Evolutionary conservation across 805 yeast genomes (phyloP).

Genomic region (Teunomyces stri): DNA sequence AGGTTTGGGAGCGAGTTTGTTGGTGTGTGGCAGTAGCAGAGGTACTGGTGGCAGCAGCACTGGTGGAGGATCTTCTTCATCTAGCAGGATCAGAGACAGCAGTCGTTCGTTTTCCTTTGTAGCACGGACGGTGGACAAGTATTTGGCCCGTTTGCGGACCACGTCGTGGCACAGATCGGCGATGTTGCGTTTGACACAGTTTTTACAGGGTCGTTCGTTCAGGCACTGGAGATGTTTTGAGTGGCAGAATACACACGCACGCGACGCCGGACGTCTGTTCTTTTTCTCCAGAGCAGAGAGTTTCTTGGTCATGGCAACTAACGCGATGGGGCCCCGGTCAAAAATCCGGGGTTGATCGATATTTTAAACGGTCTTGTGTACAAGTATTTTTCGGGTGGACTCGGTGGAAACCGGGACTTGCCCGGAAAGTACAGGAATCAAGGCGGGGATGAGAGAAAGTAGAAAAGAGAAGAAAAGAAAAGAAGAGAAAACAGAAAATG

Average conservation of each 20-base stretch:
- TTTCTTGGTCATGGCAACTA: slow-evolving; percentile 54
- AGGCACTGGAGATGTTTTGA: slow-evolving; percentile 74
- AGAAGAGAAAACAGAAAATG: too few relatives aligned
- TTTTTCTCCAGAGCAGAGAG: slow-evolving; percentile 53
- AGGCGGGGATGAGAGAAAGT: not conserved
- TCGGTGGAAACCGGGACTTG: not conserved
- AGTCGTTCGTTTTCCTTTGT: too few relatives aligned
- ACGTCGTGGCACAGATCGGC: slow-evolving; percentile 57
- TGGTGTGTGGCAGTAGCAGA: slow-evolving; percentile 1
- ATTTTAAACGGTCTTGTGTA: slow-evolving; percentile 1
- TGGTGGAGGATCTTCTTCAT: not conserved
- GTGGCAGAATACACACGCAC: slow-evolving; percentile 75
- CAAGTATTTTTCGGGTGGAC: slow-evolving; percentile 3
- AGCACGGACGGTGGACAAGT: slow-evolving; percentile 16
- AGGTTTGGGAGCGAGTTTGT: not conserved
- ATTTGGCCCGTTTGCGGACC: slow-evolving; percentile 50
- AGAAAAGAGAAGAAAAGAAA: too few relatives aligned
- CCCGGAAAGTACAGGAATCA: slow-evolving; percentile 4
- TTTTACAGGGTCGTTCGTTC: slow-evolving; percentile 64
- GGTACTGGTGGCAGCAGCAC: not conserved
- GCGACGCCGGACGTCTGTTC: slow-evolving; percentile 57
- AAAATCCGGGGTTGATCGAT: slow-evolving; percentile 3
- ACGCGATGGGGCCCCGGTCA: slow-evolving; percentile 1
- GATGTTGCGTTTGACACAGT: slow-evolving; percentile 63
- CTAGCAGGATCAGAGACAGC: slow-evolving; percentile 1